phyloP scores from a whole-genome alignment of 2,329 filamentous ascomycete genomes.

The Juglanconis juglandina region DNA sequence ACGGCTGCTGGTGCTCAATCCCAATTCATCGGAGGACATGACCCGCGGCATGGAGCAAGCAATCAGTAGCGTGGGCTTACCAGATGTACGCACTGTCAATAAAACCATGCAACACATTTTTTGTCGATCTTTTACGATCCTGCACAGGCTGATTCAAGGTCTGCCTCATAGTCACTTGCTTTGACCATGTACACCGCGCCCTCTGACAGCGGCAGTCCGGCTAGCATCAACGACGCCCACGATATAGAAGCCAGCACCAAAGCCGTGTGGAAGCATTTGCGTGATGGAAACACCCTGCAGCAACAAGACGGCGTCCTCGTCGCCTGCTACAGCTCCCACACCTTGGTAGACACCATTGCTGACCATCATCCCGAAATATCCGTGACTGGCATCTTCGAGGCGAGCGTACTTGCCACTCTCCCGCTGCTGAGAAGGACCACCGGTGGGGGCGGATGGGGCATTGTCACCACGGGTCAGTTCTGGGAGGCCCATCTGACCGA shows the following conservation, averaged over 20 bases:
- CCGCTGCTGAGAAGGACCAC: conserved; percentile 43
- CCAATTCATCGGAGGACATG: conserved; percentile 73
- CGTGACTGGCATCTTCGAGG: conserved; percentile 84
- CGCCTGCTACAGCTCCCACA: conserved; percentile 84
- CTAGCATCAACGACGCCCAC: conserved; percentile 73
- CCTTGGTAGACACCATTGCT: conserved; percentile 62
- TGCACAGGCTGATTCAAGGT: background rate
- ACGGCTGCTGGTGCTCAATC: conserved; percentile 70
- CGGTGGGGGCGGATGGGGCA: conserved; percentile 59
- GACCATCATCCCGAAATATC: conserved; percentile 35
- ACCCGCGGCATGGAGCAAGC: conserved; percentile 59
- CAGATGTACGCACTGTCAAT: conserved; percentile 29
- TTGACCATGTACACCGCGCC: conserved; percentile 67
- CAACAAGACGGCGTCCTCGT: conserved; percentile 75
- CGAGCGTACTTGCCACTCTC: conserved; percentile 65
- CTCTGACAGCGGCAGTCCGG: conserved; percentile 53
- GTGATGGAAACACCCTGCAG: conserved; percentile 30
- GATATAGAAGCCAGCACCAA: conserved; percentile 64
- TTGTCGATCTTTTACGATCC: background rate
- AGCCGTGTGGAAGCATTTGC: conserved; percentile 57
- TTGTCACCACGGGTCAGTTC: conserved; percentile 80
- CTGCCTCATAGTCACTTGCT: conserved; percentile 38
- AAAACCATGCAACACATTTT: background rate
- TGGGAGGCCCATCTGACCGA: conserved; percentile 72
- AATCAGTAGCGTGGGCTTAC: conserved; percentile 40